phyloP scores from a whole-genome alignment of 306 rosid species.

The Quillaja saponaria region DNA sequence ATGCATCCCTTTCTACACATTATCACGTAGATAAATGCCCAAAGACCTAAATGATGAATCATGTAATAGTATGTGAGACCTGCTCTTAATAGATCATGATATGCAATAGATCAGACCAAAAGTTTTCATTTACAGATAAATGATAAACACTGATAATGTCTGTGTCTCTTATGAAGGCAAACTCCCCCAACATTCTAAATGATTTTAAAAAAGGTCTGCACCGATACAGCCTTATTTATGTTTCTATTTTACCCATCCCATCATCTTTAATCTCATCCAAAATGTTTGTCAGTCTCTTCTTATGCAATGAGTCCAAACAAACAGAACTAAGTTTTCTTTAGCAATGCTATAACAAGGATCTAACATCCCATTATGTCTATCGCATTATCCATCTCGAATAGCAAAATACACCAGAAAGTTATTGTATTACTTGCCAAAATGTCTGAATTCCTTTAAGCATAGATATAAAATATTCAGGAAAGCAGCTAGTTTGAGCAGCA shows the following conservation, averaged over 20 bases:
- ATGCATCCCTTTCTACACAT: not conserved
- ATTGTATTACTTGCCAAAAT: not conserved
- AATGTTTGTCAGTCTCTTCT: not conserved
- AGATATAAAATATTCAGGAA: not conserved
- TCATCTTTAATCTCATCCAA: not conserved
- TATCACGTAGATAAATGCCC: not conserved
- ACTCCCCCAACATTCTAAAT: not conserved
- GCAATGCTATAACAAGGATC: too few species aligned
- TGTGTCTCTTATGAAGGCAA: too few species aligned
- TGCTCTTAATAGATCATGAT: not conserved
- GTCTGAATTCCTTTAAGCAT: not conserved
- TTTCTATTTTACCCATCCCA: not conserved
- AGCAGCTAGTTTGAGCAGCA: not conserved
- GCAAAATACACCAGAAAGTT: not conserved
- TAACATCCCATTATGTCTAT: not conserved
- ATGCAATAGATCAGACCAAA: not conserved
- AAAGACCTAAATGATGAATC: not conserved
- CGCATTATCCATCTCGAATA: not conserved
- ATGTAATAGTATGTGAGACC: not conserved
- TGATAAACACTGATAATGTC: too few species aligned
- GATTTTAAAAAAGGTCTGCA: not conserved
- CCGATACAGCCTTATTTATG: not conserved
- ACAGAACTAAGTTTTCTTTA: not conserved
- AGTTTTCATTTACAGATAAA: not conserved
- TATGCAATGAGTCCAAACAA: not conserved